Evolutionary conservation across 441 rosid species (phyloP), one percentile per base, ranked within the genome.

Genomic region (Croton laevigatus): DNA sequence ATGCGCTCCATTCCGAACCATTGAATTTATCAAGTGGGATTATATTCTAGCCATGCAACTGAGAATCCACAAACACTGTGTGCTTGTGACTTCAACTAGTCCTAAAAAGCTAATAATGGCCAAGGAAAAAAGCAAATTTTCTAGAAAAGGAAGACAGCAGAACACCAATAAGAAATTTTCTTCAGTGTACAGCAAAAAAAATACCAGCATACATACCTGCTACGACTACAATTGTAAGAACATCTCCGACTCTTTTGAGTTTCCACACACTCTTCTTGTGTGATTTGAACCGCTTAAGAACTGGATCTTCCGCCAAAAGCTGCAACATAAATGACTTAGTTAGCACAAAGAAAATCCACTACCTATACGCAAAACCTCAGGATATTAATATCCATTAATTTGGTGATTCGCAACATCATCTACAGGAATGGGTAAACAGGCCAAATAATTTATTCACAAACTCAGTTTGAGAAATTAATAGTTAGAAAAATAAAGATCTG

Each of bases 261-360:
- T 16, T 59, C 70, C 73, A 62, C 10, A 88, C 97, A 9, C 86
- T 53, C 84, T 83, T 87, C 83, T 84, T 89, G 70, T 86, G 81
- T 8, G 98, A 91, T 78, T 91, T 90, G 87, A 85, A 94, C 69
- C 86, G 82, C 54, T 81, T 82, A 66, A 94, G 82, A 54, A 84
- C 81, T 1, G 89, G 87, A 74, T 94, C 88, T n/a, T 83, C 85
- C 2, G 91, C 97, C 83, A 94, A 82, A 34, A 94, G 94, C 98
- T 94, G 80, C 78, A 77, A 75, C 12, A 38, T 0, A 49, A 70
- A 46, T 40, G 67, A 62, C 19, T 57, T 34, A 54, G 57, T 14
- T 69, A 27, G 32, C 32, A 27, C 32, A 4, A 19, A 46, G 13
- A 57, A 16, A 6, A 38, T 12, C 66, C 51, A 32, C 23, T 6